Percentiles rank a stretch among this genome's conserved stretches.
phyloP scores from a whole-genome alignment of 352 stramenopile species.

The Phytophthora cajani region DNA sequence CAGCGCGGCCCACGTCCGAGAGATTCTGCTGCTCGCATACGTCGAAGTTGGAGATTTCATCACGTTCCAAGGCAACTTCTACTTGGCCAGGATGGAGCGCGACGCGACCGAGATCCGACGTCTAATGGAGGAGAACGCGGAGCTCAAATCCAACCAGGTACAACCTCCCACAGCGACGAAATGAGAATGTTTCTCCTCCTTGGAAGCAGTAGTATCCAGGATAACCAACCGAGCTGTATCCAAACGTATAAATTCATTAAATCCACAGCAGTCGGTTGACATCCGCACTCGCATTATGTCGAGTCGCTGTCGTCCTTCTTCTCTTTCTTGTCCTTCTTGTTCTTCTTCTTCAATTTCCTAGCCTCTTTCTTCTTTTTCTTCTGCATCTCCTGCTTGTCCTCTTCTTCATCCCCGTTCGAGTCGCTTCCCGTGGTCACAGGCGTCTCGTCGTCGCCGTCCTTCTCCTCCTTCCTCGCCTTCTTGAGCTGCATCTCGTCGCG shows the following conservation, averaged over 20 bases:
- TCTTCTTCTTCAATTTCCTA: conserved; percentile 29
- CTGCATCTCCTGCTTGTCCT: conserved; percentile 14
- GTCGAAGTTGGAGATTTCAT: conserved; percentile 81
- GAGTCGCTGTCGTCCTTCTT: conserved; percentile 3
- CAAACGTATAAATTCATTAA: conserved; percentile 28
- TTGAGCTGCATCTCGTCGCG: conserved; percentile 70
- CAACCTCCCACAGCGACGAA: conserved; percentile 17
- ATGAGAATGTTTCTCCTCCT: conserved; percentile 1
- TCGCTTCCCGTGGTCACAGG: conserved; percentile 22
- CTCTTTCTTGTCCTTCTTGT: conserved; percentile 28
- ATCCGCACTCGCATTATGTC: conserved; percentile 12
- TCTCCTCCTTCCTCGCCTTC: conserved; percentile 40
- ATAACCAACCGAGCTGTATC: not conserved
- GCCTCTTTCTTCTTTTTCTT: conserved; percentile 22
- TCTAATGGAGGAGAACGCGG: conserved; percentile 18
- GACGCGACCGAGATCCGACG: conserved; percentile 54
- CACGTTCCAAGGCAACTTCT: conserved; percentile 68
- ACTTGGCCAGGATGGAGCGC: conserved; percentile 70
- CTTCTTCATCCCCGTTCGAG: conserved; percentile 22
- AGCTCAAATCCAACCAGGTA: not conserved
- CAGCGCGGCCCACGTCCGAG: not conserved
- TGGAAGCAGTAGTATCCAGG: not conserved
- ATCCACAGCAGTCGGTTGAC: conserved; percentile 5
- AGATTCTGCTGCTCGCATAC: conserved; percentile 21
- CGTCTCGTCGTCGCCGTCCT: conserved; percentile 27